A percentile compares a stretch with the other conserved stretches of the same genome.
Conservation (phyloP, 139 green algal species). For the Mesotaenium endlicherianum region DNA sequence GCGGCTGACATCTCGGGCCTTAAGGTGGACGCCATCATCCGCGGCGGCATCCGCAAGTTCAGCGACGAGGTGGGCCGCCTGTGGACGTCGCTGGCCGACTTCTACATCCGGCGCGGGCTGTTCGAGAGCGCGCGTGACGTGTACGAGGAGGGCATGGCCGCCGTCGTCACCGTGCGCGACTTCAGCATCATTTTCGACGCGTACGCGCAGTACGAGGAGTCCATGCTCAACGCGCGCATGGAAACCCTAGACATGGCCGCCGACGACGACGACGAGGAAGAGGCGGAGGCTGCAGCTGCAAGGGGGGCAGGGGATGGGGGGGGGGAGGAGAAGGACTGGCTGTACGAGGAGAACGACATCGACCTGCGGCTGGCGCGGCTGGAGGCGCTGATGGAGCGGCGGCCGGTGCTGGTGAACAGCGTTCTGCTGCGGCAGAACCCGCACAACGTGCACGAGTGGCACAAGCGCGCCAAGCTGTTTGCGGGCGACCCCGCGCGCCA, state of each 20-base stretch:
- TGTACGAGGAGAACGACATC: constrained; percentile 66
- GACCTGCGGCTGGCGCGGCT: constrained; percentile 91
- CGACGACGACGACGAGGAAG: constrained; percentile 22
- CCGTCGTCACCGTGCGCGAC: constrained; percentile 81
- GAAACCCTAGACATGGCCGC: constrained; percentile 27
- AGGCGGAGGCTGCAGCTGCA: no score
- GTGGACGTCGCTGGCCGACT: constrained; percentile 94
- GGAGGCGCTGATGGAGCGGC: constrained; percentile 79
- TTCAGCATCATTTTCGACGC: constrained; percentile 98
- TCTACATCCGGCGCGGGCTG: constrained; percentile 89
- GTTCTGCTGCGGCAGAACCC: constrained; percentile 97
- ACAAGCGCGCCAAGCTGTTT: constrained; percentile 93
- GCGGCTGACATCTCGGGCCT: constrained; percentile 47
- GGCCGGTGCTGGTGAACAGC: constrained; percentile 57
- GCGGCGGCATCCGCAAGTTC: constrained; percentile 80
- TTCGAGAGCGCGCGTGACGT: constrained; percentile 96
- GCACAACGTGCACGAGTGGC: constrained; percentile 95
- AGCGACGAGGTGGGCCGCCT: constrained; percentile 91
- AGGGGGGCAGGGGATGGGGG: no score
- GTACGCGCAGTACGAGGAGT: constrained; percentile 68
- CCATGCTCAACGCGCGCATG: constrained; percentile 54
- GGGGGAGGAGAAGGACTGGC: constrained; percentile 1
- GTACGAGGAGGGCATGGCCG: constrained; percentile 91
- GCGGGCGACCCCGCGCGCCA: constrained; percentile 77
- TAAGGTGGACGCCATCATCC: constrained; percentile 74